Evolutionary conservation across 169 alveolate species (phyloP).

Genomic region (Besnoitia besnoiti): DNA sequence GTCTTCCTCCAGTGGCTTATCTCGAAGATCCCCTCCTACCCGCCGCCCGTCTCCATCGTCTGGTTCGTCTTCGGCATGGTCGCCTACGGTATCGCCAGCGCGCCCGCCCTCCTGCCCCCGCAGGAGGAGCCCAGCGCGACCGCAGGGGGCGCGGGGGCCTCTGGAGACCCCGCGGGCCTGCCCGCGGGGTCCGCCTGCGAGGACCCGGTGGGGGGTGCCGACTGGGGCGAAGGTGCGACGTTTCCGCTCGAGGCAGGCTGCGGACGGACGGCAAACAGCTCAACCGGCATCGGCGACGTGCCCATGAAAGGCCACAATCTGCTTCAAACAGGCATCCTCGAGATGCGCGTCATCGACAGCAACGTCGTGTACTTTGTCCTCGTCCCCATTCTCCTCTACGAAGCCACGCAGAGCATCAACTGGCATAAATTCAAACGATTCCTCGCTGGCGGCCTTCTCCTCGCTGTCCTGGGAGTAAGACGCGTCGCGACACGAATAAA

Average conservation of each 20-base stretch:
- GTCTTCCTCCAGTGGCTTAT: slow-evolving; percentile 68
- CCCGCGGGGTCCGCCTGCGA: too few species aligned
- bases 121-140: slow-evolving; percentile 33
- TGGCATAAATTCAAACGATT: slow-evolving; percentile 86
- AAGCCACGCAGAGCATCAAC: slow-evolving; percentile 87
- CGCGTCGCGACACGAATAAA: too few species aligned
- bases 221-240: too few species aligned
- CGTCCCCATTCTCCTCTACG: slow-evolving; percentile 86
- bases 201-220: too few species aligned
- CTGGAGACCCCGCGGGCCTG: too few species aligned
- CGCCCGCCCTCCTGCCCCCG: slow-evolving; percentile 48
- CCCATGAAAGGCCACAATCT: slow-evolving; percentile 24
- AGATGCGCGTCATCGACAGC: slow-evolving; percentile 66
- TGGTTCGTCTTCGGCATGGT: slow-evolving; percentile 72
- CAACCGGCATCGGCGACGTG: slow-evolving; percentile 32
- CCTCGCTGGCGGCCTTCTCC: slow-evolving; percentile 82
- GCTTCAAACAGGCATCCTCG: slow-evolving; percentile 58
- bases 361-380: slow-evolving; percentile 80
- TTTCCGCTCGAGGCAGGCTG: neutral
- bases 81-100: slow-evolving; percentile 46
- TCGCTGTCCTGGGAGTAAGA: slow-evolving; percentile 85
- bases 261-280: neutral
- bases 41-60: slow-evolving; percentile 69
- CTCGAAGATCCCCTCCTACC: slow-evolving; percentile 64
- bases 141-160: neutral